phyloP scores from a whole-genome alignment of 2,329 filamentous ascomycete genomes.

The Botrytis medusae region DNA sequence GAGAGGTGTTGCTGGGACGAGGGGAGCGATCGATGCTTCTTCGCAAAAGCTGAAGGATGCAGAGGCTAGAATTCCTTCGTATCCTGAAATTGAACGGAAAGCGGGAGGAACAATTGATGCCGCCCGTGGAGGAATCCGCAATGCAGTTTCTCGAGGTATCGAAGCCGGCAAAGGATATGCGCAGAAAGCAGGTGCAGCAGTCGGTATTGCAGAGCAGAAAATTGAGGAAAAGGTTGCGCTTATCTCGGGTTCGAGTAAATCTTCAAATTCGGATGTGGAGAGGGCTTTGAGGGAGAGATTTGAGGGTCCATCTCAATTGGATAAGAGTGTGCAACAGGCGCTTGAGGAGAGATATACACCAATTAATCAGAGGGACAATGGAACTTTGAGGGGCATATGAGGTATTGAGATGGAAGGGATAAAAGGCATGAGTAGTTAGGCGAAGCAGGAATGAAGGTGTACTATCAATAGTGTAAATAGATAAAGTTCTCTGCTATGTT shows the following conservation, averaged over 20 bases:
- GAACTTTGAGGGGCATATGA: constrained; percentile 41
- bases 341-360: constrained; percentile 56
- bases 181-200: constrained; percentile 44
- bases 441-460: not conserved
- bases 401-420: not conserved
- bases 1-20: constrained; percentile 27
- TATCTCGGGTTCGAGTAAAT: constrained; percentile 28
- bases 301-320: constrained; percentile 44
- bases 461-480: constrained; percentile 22
- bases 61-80: constrained; percentile 31
- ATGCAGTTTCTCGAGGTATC: constrained; percentile 40
- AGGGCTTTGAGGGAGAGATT: constrained; percentile 55
- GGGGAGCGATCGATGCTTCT: constrained; percentile 27
- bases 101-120: constrained; percentile 42
- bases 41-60: constrained; percentile 32
- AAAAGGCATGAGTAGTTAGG: not conserved
- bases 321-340: constrained; percentile 53
- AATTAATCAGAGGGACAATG: constrained; percentile 42
- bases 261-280: constrained; percentile 40
- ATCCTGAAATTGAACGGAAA: constrained; percentile 30
- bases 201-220: constrained; percentile 42
- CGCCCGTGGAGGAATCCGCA: constrained; percentile 43
- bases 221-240: constrained; percentile 29
- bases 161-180: constrained; percentile 42
- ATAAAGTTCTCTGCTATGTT: constrained; percentile 21